Conservation (phyloP, 2,329 filamentous ascomycete species). For the Exophiala bonariae region DNA sequence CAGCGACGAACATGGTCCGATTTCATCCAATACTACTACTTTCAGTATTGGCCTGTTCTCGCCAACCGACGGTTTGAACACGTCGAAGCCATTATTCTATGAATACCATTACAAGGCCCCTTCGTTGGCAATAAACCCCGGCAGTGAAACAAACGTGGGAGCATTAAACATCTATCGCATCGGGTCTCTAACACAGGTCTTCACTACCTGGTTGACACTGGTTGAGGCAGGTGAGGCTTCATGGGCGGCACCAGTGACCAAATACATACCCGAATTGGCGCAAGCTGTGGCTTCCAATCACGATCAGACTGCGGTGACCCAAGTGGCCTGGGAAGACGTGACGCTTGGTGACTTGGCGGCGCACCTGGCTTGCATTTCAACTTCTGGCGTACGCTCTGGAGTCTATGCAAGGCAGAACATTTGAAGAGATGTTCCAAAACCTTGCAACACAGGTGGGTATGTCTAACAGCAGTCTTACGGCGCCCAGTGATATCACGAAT, state of each 20-base stretch:
- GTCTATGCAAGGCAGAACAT: constrained; percentile 39
- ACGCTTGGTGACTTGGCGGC: constrained; percentile 48
- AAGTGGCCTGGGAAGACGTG: constrained; percentile 51
- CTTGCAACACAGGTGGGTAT: constrained; percentile 34
- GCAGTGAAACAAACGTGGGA: constrained; percentile 6
- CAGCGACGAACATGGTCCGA: neutral
- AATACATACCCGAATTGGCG: constrained; percentile 42
- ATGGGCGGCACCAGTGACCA: constrained; percentile 40
- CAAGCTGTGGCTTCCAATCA: constrained; percentile 23
- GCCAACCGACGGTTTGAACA: constrained; percentile 24
- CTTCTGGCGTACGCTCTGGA: constrained; percentile 40
- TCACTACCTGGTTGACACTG: constrained; percentile 38
- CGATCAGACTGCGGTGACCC: too few relatives aligned
- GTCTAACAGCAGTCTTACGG: constrained; percentile 38
- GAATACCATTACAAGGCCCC: constrained; percentile 29
- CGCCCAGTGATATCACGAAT: constrained; percentile 26
- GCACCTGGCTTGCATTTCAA: constrained; percentile 39
- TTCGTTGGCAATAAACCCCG: constrained; percentile 1
- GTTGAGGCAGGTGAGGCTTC: constrained; percentile 35
- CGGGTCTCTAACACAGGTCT: constrained; percentile 41
- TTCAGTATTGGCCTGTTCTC: constrained; percentile 43
- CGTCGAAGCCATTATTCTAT: constrained; percentile 22
- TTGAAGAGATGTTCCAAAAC: constrained; percentile 28
- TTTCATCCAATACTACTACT: constrained; percentile 26
- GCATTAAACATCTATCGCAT: constrained; percentile 29